Evolutionary conservation across 352 stramenopile species (phyloP).

Genomic region (Phytophthora pistaciae): DNA sequence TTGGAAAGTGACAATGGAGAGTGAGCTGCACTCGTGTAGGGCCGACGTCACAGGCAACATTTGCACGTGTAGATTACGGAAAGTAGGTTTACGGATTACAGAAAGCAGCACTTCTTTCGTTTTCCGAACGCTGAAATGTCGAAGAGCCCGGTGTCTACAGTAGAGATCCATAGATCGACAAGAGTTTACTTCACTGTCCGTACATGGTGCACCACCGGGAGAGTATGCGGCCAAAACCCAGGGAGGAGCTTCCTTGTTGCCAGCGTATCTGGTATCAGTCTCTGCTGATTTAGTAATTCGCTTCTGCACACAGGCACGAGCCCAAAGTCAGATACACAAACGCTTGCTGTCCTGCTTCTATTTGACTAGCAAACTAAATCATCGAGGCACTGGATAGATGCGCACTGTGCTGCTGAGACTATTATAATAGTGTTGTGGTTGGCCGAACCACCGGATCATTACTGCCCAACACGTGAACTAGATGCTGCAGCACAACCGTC

Average conservation of each 20-base stretch:
- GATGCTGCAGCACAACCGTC: neutral
- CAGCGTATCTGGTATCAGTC: neutral
- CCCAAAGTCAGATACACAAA: neutral
- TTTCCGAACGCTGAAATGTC: neutral
- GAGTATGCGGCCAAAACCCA: too few relatives aligned
- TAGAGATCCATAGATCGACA: neutral
- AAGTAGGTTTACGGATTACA: neutral
- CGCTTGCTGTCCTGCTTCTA: neutral
- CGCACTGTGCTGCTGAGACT: neutral
- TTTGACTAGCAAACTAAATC: neutral
- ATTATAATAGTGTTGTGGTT: too few relatives aligned
- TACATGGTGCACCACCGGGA: constrained; percentile 4
- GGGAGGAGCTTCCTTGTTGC: neutral
- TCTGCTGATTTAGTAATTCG: neutral
- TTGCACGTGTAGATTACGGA: neutral
- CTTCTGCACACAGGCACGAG: neutral
- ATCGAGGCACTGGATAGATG: neutral
- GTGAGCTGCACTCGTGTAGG: neutral
- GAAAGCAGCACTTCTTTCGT: too few relatives aligned
- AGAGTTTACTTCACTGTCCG: neutral
- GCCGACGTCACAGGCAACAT: neutral
- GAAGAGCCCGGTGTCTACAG: neutral
- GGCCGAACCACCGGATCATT: neutral
- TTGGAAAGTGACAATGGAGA: constrained; percentile 4
- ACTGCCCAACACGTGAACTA: neutral